A percentile compares a stretch with the other conserved stretches of the same genome.
Conservation (phyloP, 2,329 filamentous ascomycete genomes). For the Phaeoacremonium minimum region DNA sequence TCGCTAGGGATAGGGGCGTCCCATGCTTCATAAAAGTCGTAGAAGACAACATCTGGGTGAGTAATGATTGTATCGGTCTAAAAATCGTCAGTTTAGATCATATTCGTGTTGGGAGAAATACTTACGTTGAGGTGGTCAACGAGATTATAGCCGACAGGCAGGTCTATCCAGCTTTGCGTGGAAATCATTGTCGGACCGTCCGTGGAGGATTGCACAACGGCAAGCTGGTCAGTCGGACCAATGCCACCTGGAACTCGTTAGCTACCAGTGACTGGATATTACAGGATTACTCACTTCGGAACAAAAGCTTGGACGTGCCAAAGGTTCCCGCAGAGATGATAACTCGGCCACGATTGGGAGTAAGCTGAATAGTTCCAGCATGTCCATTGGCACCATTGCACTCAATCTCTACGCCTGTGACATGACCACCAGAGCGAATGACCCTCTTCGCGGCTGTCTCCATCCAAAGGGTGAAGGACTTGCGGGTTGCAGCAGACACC, state of each 20-base stretch:
- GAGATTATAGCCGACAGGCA: conserved; percentile 54
- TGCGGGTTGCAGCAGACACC: conserved; percentile 50
- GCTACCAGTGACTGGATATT: conserved; percentile 4
- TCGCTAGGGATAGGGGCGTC: conserved; percentile 39
- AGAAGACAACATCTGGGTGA: conserved; percentile 45
- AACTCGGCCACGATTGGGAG: conserved; percentile 56
- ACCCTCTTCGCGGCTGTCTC: conserved; percentile 65
- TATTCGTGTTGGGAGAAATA: conserved; percentile 1
- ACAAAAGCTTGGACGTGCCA: conserved; percentile 64
- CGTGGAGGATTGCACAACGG: conserved; percentile 41
- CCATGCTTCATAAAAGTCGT: conserved; percentile 63
- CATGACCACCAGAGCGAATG: conserved; percentile 55
- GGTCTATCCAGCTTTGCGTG: conserved; percentile 47
- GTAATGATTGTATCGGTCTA: conserved; percentile 41
- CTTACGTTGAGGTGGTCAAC: conserved; percentile 44
- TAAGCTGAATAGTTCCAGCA: conserved; percentile 56
- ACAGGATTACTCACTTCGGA: conserved; percentile 43
- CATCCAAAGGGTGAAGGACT: conserved; percentile 64
- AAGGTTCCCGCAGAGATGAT: conserved; percentile 66
- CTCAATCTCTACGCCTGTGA: conserved; percentile 67
- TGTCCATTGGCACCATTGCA: conserved; percentile 47
- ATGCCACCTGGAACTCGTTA: conserved; percentile 46
- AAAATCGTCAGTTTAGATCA: background rate
- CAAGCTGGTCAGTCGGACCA: conserved; percentile 56
- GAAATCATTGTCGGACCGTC: conserved; percentile 49